Conservation (phyloP, 768 basidiomycete species). For the Boletus fagicola region DNA sequence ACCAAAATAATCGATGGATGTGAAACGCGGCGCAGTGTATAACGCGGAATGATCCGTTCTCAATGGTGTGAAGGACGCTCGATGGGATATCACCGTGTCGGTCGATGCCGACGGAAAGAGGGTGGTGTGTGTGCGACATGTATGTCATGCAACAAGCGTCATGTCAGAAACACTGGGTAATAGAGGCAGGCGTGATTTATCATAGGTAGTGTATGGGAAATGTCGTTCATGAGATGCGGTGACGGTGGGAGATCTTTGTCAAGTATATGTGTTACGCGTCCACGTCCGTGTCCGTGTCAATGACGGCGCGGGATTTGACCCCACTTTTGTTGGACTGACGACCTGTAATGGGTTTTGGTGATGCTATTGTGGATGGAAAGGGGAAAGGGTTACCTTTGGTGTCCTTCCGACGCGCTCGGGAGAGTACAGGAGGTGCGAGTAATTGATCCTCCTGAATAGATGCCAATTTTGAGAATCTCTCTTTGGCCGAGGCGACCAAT, state of each 20-base stretch:
- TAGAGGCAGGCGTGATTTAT: background rate
- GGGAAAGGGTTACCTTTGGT: background rate
- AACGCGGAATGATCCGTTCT: background rate
- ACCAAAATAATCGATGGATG: background rate
- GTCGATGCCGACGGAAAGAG: background rate
- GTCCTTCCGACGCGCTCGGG: slow-evolving; percentile 15
- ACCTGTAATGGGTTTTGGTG: background rate
- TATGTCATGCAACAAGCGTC: background rate
- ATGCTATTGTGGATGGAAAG: background rate
- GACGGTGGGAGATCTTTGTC: slow-evolving; percentile 12
- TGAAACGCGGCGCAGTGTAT: background rate
- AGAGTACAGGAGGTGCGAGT: slow-evolving; percentile 11
- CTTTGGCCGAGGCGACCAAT: slow-evolving; percentile 18
- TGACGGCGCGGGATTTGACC: slow-evolving; percentile 2
- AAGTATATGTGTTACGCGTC: background rate
- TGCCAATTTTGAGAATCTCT: slow-evolving; percentile 1
- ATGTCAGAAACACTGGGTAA: background rate
- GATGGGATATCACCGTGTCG: background rate
- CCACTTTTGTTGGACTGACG: background rate
- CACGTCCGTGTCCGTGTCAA: slow-evolving; percentile 10
- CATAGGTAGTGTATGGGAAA: background rate
- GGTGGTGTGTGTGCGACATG: background rate
- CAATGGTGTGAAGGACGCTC: background rate
- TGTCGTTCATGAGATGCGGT: background rate
- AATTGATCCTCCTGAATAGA: slow-evolving; percentile 16